These are phyloP conservation scores for Silene latifolia DNA, from an alignment of 148 eudicot genomes.

Conservation along the genomic window DNA sequence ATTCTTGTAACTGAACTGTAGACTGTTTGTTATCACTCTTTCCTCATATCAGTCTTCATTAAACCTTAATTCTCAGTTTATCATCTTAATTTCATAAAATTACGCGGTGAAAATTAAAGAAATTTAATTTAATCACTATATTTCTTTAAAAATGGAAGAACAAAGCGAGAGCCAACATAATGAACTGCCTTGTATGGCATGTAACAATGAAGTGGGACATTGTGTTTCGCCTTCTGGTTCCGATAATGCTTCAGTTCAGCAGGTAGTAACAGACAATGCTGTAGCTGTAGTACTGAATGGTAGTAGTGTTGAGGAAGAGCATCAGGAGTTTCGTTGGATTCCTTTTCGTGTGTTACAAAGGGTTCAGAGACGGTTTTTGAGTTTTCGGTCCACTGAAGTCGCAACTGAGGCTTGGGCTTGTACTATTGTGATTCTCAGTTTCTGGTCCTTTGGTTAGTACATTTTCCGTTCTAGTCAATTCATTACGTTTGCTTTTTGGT, in stretches of 20 bases:
- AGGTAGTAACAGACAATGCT: constrained; percentile 25
- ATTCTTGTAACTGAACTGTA: background rate
- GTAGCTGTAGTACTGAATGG: constrained; percentile 18
- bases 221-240: constrained; percentile 8
- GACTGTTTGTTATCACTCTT: constrained; percentile 5
- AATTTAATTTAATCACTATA: background rate
- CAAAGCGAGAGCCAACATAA: constrained; percentile 3
- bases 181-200: background rate
- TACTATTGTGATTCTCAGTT: constrained; percentile 38
- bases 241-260: constrained; percentile 19
- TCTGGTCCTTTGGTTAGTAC: constrained; percentile 52
- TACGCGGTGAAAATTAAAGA: no score
- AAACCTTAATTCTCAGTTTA: background rate
- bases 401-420: constrained; percentile 48
- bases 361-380: constrained; percentile 19
- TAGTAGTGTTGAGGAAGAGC: constrained; percentile 10
- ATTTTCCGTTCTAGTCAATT: background rate
- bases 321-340: no score
- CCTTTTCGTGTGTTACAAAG: constrained; percentile 18
- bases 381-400: constrained; percentile 15
- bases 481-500: no score
- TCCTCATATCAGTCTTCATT: background rate
- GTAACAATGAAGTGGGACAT: constrained; percentile 5
- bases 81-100: no score
- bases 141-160: constrained; percentile 31